Percentiles rank a stretch among this genome's conserved stretches.
Evolutionary conservation across 192 early-diverging fungal genomes (phyloP).

Genomic region (Rhizoclosmatium globosum): DNA sequence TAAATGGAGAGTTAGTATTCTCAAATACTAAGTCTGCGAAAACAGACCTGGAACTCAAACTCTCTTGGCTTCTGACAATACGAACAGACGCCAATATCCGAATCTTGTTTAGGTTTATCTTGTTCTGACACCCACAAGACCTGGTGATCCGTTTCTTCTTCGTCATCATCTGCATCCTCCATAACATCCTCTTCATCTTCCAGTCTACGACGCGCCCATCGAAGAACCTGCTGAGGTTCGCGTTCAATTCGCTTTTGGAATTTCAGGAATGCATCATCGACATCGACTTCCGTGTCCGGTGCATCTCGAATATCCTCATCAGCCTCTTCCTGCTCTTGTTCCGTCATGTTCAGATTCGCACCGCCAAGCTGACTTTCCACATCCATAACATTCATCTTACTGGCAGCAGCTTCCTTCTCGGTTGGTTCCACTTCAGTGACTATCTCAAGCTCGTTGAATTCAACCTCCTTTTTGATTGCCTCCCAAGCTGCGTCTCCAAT

Average conservation of each 20-base stretch:
- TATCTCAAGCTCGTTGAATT: constrained; percentile 59
- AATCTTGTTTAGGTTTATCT: constrained; percentile 59
- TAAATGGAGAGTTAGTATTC: neutral
- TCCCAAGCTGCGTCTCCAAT: neutral
- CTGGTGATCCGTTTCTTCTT: constrained; percentile 52
- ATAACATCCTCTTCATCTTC: neutral
- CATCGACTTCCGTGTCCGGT: constrained; percentile 79
- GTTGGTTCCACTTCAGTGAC: constrained; percentile 63
- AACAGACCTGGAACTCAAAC: constrained; percentile 88
- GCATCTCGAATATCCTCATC: constrained; percentile 49
- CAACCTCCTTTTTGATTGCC: constrained; percentile 14
- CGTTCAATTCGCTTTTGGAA: constrained; percentile 85
- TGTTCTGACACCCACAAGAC: constrained; percentile 85
- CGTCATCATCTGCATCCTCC: constrained; percentile 57
- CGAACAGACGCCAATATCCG: constrained; percentile 72
- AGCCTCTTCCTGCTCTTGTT: constrained; percentile 49
- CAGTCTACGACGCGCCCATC: constrained; percentile 54
- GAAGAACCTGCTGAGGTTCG: constrained; percentile 87
- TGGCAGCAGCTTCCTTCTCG: constrained; percentile 31
- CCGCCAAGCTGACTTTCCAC: constrained; percentile 37
- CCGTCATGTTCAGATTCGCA: neutral
- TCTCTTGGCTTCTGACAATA: constrained; percentile 75
- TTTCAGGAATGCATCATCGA: constrained; percentile 88
- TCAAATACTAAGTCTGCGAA: neutral
- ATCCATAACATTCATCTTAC: constrained; percentile 34